Percentiles rank a stretch among this genome's conserved stretches.
phyloP scores from a whole-genome alignment of 768 basidiomycete species.

The Termitomyces sp. region DNA sequence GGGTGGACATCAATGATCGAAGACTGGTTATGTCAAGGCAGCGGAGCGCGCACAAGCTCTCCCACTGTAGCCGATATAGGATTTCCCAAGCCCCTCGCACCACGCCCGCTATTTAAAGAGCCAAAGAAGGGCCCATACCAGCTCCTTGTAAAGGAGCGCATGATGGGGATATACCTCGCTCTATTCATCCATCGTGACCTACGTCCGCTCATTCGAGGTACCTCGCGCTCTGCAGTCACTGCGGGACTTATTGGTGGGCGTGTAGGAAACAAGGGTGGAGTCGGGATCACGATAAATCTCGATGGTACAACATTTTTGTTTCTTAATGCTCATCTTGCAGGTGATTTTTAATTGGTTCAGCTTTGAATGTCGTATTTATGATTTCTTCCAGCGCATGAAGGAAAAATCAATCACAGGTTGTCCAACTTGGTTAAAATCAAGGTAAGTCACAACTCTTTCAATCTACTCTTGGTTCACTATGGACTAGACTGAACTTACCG shows the following conservation, averaged over 20 bases:
- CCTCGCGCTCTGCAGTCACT: constrained; percentile 78
- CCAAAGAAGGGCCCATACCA: constrained; percentile 71
- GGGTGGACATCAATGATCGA: constrained; percentile 79
- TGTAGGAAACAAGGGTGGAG: constrained; percentile 90
- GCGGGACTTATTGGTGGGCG: constrained; percentile 88
- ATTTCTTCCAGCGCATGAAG: constrained; percentile 59
- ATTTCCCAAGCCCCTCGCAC: constrained; percentile 35
- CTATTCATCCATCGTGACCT: constrained; percentile 72
- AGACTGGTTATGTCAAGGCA: constrained; percentile 59
- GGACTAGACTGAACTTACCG: constrained; percentile 60
- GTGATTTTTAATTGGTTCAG: constrained; percentile 26
- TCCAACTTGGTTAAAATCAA: constrained; percentile 90
- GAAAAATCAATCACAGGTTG: constrained; percentile 69
- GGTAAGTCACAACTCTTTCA: constrained; percentile 27
- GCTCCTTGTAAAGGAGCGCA: constrained; percentile 79
- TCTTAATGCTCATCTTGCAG: constrained; percentile 88
- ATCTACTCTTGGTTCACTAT: not conserved
- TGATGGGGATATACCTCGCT: constrained; percentile 86
- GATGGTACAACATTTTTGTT: constrained; percentile 83
- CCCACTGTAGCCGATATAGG: constrained; percentile 39
- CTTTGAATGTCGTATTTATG: not conserved
- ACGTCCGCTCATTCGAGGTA: constrained; percentile 62
- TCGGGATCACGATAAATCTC: constrained; percentile 85
- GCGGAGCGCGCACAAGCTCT: constrained; percentile 23
- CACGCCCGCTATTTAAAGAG: constrained; percentile 35